Percentiles rank a stretch among this genome's conserved stretches.
phyloP scores from a whole-genome alignment of 1,284 basidiomycete species.

The Papiliotrema laurentii region DNA sequence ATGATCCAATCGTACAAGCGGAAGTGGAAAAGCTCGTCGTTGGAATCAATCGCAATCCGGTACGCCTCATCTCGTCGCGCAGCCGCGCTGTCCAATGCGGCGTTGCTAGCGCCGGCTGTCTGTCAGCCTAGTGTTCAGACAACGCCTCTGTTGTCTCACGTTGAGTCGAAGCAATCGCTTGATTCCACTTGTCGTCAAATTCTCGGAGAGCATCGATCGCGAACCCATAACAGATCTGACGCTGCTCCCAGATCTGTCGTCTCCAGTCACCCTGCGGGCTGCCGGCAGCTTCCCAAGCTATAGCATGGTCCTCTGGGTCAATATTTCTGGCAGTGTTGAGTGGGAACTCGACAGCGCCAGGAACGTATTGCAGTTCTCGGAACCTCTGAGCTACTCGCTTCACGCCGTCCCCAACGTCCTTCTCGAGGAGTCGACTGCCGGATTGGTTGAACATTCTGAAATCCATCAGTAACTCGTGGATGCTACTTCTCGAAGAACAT shows the following conservation, averaged over 20 bases:
- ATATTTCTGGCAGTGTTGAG: slow-evolving; percentile 74
- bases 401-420: no score
- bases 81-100: slow-evolving; percentile 1
- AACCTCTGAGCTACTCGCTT: no score
- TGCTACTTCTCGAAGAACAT: slow-evolving; percentile 15
- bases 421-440: slow-evolving; percentile 73
- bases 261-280: slow-evolving; percentile 60
- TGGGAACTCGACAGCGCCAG: slow-evolving; percentile 81
- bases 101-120: background rate
- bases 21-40: slow-evolving; percentile 92
- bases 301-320: slow-evolving; percentile 72
- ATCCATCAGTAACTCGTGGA: background rate
- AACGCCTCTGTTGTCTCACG: background rate
- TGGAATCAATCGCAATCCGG: slow-evolving; percentile 67
- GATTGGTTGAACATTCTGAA: slow-evolving; percentile 79
- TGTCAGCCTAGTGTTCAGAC: background rate
- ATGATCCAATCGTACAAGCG: slow-evolving; percentile 94
- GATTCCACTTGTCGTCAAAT: slow-evolving; percentile 60
- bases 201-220: slow-evolving; percentile 73
- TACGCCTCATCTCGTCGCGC: slow-evolving; percentile 46
- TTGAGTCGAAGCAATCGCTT: slow-evolving; percentile 6
- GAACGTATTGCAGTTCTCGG: slow-evolving; percentile 69
- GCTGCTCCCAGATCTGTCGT: slow-evolving; percentile 57
- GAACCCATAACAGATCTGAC: slow-evolving; percentile 74
- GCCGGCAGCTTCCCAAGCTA: slow-evolving; percentile 71